Evolutionary conservation across 371 early-diverging fungal genomes (phyloP).

Genomic region (Mucor velutinosus): DNA sequence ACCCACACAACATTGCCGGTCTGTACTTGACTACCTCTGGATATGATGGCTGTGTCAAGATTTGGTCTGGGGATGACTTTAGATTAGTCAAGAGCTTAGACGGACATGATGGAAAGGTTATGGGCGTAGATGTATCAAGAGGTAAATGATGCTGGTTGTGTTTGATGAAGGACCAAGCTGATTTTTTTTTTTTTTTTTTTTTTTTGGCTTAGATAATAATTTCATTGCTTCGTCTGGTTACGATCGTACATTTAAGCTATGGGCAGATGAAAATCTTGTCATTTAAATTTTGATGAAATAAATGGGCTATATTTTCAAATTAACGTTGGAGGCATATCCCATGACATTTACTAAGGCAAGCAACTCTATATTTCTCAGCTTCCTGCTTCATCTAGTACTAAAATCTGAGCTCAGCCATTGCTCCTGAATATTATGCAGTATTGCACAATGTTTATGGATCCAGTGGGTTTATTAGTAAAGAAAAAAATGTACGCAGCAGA

Average conservation of each 20-base stretch:
- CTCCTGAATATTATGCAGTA: neutral
- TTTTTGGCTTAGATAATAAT: slow-evolving; percentile 61
- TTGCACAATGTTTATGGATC: neutral
- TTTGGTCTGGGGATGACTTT: slow-evolving; percentile 95
- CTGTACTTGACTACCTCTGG: slow-evolving; percentile 70
- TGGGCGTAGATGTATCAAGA: slow-evolving; percentile 81
- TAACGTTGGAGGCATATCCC: no score
- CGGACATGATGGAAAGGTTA: slow-evolving; percentile 91
- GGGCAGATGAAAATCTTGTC: slow-evolving; percentile 65
- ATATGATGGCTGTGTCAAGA: slow-evolving; percentile 90
- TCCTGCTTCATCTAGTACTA: no score
- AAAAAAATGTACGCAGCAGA: neutral
- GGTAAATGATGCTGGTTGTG: slow-evolving; percentile 44
- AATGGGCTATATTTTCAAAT: neutral
- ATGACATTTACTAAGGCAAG: no score
- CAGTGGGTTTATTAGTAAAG: neutral
- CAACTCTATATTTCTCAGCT: no score
- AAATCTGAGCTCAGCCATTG: neutral
- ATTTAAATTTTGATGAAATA: slow-evolving; percentile 23
- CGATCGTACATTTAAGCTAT: slow-evolving; percentile 95
- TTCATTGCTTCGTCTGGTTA: slow-evolving; percentile 86
- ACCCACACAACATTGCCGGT: slow-evolving; percentile 48
- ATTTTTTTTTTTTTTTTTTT: no score
- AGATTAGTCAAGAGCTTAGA: slow-evolving; percentile 83
- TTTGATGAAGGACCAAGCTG: neutral